A percentile compares a stretch with the other conserved stretches of the same genome.
Conservation (phyloP, 805 yeast species). For the Isabelozyma gotoi region DNA sequence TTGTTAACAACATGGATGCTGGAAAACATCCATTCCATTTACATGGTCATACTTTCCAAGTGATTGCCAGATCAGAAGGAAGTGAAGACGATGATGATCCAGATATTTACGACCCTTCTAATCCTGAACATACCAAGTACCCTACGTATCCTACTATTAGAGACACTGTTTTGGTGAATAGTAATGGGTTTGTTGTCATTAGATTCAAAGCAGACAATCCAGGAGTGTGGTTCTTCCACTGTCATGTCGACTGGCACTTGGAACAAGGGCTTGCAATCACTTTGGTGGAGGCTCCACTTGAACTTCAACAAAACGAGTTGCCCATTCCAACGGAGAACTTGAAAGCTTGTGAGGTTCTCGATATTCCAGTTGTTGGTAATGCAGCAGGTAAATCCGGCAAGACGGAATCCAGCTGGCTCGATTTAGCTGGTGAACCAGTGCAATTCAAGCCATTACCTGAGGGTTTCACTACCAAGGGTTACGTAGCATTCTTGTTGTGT, state of each 20-base stretch:
- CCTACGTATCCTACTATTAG: constrained; percentile 82
- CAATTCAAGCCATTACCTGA: constrained; percentile 65
- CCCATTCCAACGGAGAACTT: constrained; percentile 48
- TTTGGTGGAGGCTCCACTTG: constrained; percentile 80
- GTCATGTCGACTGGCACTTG: constrained; percentile 98
- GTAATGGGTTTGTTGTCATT: constrained; percentile 81
- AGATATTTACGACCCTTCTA: constrained; percentile 44
- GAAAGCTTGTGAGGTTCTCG: constrained; percentile 47
- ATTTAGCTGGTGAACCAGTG: constrained; percentile 57
- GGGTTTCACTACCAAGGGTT: constrained; percentile 73
- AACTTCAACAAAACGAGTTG: constrained; percentile 45
- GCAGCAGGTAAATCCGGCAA: constrained; percentile 65
- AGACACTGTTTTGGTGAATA: constrained; percentile 76
- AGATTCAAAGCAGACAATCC: constrained; percentile 93
- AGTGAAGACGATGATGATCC: constrained; percentile 52
- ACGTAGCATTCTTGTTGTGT: constrained; percentile 58
- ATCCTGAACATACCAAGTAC: constrained; percentile 31
- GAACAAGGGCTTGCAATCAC: constrained; percentile 86
- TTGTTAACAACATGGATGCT: constrained; percentile 81
- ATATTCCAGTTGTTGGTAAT: constrained; percentile 55
- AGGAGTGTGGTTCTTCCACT: constrained; percentile 98
- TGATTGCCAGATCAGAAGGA: constrained; percentile 67
- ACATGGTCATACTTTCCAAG: constrained; percentile 92
- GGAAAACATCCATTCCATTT: constrained; percentile 98
- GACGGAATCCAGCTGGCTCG: constrained; percentile 46